Base-by-base conservation (phyloP, 1,139 yeast genomes). In the Hansenula lynferdii region DNA sequence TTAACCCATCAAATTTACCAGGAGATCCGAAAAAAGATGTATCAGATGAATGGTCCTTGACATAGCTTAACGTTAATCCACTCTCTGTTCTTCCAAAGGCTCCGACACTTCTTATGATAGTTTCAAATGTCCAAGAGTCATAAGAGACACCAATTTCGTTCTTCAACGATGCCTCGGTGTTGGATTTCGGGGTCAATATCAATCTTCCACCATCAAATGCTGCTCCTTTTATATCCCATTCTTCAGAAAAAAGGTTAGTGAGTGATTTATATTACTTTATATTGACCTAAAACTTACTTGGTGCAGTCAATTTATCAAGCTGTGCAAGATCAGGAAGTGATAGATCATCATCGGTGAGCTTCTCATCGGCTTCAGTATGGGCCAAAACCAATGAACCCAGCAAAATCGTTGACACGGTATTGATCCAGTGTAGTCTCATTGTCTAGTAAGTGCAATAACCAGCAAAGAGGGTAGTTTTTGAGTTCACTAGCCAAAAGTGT, bases 41-140 rank as follows among this genome's bases (percentile, higher is more conserved):
- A 28, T 48, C 69, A 38, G 58, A 44, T 5, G 54, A 45, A n/a
- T 57, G 51, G 20, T 64, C 57, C 23, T 58, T 58, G 12, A 74
- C 49, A 17, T 49, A 40, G 44, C 54, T 49, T 21, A 58, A 35
- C 2, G 58, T 43, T 15, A 54, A 38, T 2, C 60, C 57, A 39
- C 58, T 53, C 3, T 55, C 57, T 1, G 71, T 65, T 29, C 54
- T 49, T 0, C 76, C 77, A 23, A 45, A 42, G 10, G 57, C 53
- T 8, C 84, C 84, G 7, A 74, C 56, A 31, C 84, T 75, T 58
- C 90, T 70, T 48, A 81, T 70, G 2, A 80, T 72, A 35, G 75
- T 54, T 50, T 82, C 89, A 11, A 77, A 49, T 0, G 87, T 76
- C 71, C 84, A 80, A 29, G 75, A 73, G 9, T 69, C 57, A 4